Evolutionary conservation across 2,329 filamentous ascomycete species (phyloP).

Genomic region (Trichoderma atrobrunneum): DNA sequence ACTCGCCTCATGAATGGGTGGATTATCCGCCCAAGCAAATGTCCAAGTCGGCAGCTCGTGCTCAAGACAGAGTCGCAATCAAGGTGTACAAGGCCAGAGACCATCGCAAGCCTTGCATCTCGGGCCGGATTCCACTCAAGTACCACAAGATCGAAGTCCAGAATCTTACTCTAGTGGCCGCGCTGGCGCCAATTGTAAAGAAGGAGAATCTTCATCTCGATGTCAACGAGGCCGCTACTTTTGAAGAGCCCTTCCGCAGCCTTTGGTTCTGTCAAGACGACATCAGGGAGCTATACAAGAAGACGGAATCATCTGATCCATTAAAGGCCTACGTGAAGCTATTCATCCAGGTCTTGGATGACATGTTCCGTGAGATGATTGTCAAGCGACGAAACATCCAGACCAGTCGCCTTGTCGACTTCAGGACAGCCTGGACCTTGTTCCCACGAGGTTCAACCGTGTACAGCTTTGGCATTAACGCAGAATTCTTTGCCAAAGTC

Average conservation of each 20-base stretch:
- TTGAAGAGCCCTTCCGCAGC: slow-evolving; percentile 40
- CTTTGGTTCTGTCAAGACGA: slow-evolving; percentile 46
- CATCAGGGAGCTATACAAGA: slow-evolving; percentile 34
- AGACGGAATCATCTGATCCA: slow-evolving; percentile 26
- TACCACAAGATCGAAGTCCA: slow-evolving; percentile 43
- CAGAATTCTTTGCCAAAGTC: slow-evolving; percentile 42
- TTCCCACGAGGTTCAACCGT: slow-evolving; percentile 41
- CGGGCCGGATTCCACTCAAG: slow-evolving; percentile 38
- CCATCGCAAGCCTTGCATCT: slow-evolving; percentile 38
- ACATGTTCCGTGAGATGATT: slow-evolving; percentile 42
- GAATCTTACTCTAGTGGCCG: slow-evolving; percentile 40
- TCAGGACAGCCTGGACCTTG: slow-evolving; percentile 43
- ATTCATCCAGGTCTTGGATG: slow-evolving; percentile 41
- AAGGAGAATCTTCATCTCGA: slow-evolving; percentile 42
- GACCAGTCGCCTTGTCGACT: slow-evolving; percentile 39
- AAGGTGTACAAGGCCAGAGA: slow-evolving; percentile 48
- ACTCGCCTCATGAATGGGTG: slow-evolving; percentile 36
- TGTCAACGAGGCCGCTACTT: slow-evolving; percentile 35
- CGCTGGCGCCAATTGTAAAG: slow-evolving; percentile 43
- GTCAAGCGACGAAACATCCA: slow-evolving; percentile 37
- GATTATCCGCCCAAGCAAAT: slow-evolving; percentile 43
- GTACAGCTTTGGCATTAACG: slow-evolving; percentile 39
- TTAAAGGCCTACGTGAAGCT: slow-evolving; percentile 41
- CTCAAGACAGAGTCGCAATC: slow-evolving; percentile 42
- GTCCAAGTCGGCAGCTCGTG: slow-evolving; percentile 36